phyloP scores from a whole-genome alignment of 2,329 filamentous ascomycete species.

The Teratosphaeria destructans region DNA sequence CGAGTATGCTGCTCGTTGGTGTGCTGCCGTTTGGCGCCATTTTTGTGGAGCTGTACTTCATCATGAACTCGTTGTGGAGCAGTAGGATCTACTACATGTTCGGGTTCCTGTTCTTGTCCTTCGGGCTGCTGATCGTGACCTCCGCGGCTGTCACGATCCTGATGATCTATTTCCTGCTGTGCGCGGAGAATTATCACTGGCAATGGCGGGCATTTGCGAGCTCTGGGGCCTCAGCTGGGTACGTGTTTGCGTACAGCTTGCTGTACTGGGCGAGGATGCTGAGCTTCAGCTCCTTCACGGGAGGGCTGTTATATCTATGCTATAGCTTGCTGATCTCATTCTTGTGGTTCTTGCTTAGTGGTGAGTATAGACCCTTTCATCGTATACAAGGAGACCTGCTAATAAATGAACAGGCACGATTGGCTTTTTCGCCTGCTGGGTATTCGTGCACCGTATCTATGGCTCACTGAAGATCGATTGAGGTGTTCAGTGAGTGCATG shows the following conservation, averaged over 20 bases:
- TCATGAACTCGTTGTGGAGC: constrained; percentile 99
- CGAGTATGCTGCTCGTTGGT: constrained; percentile 84
- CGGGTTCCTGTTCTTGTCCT: constrained; percentile 95
- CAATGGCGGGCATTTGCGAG: constrained; percentile 93
- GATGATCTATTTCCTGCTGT: constrained; percentile 92
- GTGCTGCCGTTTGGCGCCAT: constrained; percentile 92
- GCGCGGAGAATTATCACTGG: constrained; percentile 97
- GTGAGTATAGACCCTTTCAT: constrained; percentile 45
- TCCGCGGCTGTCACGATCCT: constrained; percentile 85
- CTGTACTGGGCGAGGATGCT: constrained; percentile 86
- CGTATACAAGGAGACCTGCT: not conserved
- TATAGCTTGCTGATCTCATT: constrained; percentile 86
- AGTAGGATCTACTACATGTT: constrained; percentile 99
- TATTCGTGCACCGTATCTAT: constrained; percentile 90
- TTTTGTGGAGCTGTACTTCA: constrained; percentile 97
- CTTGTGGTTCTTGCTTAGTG: constrained; percentile 85
- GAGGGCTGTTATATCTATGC: constrained; percentile 82
- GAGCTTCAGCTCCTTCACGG: constrained; percentile 72
- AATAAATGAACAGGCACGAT: constrained; percentile 59
- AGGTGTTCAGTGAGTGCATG: not conserved
- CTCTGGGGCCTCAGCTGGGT: constrained; percentile 78
- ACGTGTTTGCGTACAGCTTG: constrained; percentile 85
- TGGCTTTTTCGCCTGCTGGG: constrained; percentile 89
- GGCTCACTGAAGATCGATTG: constrained; percentile 96
- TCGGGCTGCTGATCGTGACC: constrained; percentile 93